These are phyloP conservation scores for Sclerospora graminicola DNA, from an alignment of 352 stramenopile genomes.

Conservation along the genomic window DNA sequence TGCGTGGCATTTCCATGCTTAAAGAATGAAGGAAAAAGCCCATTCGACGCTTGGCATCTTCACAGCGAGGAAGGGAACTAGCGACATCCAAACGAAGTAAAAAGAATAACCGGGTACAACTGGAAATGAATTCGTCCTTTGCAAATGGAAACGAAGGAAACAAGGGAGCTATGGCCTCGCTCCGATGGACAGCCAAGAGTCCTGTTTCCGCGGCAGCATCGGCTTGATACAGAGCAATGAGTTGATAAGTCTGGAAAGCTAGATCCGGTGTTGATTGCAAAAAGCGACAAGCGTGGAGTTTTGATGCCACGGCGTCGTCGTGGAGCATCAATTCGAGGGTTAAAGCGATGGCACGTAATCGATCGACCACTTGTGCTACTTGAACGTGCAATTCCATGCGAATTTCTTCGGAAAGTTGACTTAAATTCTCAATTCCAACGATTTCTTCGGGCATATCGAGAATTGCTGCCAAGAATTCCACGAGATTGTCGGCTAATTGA, in stretches of 20 bases:
- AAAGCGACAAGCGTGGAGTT: constrained; percentile 53
- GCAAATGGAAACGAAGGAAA: constrained; percentile 28
- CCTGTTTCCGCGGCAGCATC: constrained; percentile 47
- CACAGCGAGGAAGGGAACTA: constrained; percentile 62
- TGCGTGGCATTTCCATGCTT: constrained; percentile 72
- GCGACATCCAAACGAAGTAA: constrained; percentile 61
- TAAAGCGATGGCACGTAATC: constrained; percentile 30
- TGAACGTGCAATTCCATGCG: constrained; percentile 62
- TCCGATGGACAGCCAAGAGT: constrained; percentile 32
- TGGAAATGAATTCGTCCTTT: constrained; percentile 59
- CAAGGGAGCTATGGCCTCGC: constrained; percentile 16
- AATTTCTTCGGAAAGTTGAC: constrained; percentile 27
- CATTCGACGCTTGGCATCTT: constrained; percentile 78
- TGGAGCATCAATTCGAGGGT: constrained; percentile 53
- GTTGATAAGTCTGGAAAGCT: constrained; percentile 57
- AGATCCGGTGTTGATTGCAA: constrained; percentile 43
- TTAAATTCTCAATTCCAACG: constrained; percentile 30
- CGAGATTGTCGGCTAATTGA: constrained; percentile 48
- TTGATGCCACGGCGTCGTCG: constrained; percentile 30
- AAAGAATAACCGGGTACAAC: constrained; percentile 73
- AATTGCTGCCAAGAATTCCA: constrained; percentile 64
- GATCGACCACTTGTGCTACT: constrained; percentile 49
- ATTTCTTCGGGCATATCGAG: constrained; percentile 77
- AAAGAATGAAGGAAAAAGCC: constrained; percentile 83
- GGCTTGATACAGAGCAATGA: constrained; percentile 60